Conservation (phyloP, 306 rosid species). For the Medicago lupulina region DNA sequence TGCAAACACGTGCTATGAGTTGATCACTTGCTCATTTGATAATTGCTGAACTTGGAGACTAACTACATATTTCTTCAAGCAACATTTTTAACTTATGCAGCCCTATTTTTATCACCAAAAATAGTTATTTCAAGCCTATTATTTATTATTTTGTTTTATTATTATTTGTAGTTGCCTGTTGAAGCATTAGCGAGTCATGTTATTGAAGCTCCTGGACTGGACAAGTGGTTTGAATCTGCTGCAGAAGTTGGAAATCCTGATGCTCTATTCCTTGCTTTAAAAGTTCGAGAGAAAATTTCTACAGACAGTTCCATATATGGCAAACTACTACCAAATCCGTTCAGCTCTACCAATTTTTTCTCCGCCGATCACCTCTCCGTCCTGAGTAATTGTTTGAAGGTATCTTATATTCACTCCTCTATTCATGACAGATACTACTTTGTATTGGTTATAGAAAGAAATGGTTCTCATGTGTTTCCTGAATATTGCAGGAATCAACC, state of each 20-base stretch:
- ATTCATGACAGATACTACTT: slow-evolving; percentile 16
- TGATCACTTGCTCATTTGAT: slow-evolving; percentile 16
- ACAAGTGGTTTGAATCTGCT: slow-evolving; percentile 85
- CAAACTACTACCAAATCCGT: slow-evolving; percentile 76
- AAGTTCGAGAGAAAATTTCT: slow-evolving; percentile 58
- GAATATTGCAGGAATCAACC: slow-evolving; percentile 81
- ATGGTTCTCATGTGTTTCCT: slow-evolving; percentile 28
- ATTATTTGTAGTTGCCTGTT: slow-evolving; percentile 63
- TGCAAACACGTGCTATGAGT: slow-evolving; percentile 19
- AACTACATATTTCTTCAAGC: not conserved
- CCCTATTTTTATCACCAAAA: not conserved
- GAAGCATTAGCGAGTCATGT: slow-evolving; percentile 65
- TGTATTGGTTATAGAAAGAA: slow-evolving; percentile 19
- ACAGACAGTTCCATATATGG: slow-evolving; percentile 58
- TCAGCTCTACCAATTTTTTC: slow-evolving; percentile 67
- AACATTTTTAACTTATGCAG: slow-evolving; percentile 4
- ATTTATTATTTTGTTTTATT: not conserved
- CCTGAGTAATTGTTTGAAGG: slow-evolving; percentile 84
- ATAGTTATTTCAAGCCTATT: slow-evolving; percentile 16
- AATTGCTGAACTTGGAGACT: slow-evolving; percentile 10
- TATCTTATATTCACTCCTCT: slow-evolving; percentile 37
- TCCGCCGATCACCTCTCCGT: slow-evolving; percentile 68
- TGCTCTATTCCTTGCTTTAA: slow-evolving; percentile 84
- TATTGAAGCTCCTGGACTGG: slow-evolving; percentile 78
- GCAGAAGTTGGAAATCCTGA: slow-evolving; percentile 88